phyloP scores from a whole-genome alignment of 352 stramenopile species.

The Poterioochromonas sp. region DNA sequence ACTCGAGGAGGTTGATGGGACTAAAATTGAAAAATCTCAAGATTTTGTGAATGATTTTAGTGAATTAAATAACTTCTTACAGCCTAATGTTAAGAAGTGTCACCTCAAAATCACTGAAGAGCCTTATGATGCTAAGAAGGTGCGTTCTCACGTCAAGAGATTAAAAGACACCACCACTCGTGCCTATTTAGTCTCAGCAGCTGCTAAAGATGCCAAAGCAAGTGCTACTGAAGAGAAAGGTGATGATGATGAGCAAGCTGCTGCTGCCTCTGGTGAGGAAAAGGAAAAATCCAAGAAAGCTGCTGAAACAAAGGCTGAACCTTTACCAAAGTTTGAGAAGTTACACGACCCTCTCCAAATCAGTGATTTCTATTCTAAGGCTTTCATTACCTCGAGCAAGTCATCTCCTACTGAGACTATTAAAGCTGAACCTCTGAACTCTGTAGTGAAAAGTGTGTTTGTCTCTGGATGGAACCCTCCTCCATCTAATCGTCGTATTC shows the following conservation, averaged over 20 bases:
- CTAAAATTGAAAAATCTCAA: not conserved
- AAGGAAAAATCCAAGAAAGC: not conserved
- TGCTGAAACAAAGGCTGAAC: not conserved
- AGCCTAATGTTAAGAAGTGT: not conserved
- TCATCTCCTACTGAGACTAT: not conserved
- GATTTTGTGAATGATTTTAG: not conserved
- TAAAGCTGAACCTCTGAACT: not conserved
- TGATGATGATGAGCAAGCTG: not conserved
- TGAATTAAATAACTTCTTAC: not conserved
- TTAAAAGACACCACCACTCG: not conserved
- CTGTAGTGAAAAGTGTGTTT: conserved; percentile 61
- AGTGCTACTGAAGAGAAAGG: not conserved
- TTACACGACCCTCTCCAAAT: not conserved
- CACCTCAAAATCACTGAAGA: not conserved
- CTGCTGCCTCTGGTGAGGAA: not conserved
- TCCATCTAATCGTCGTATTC: conserved; percentile 69
- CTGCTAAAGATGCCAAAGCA: not conserved
- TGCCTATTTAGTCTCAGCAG: not conserved
- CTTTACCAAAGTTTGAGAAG: not conserved
- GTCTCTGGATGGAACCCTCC: conserved; percentile 83
- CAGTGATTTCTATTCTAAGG: not conserved
- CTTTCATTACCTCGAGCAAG: not conserved
- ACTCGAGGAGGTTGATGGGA: not conserved
- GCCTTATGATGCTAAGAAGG: not conserved
- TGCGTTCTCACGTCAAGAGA: not conserved